Conservation (phyloP, 768 basidiomycete species). For the Suillus brevipes region DNA sequence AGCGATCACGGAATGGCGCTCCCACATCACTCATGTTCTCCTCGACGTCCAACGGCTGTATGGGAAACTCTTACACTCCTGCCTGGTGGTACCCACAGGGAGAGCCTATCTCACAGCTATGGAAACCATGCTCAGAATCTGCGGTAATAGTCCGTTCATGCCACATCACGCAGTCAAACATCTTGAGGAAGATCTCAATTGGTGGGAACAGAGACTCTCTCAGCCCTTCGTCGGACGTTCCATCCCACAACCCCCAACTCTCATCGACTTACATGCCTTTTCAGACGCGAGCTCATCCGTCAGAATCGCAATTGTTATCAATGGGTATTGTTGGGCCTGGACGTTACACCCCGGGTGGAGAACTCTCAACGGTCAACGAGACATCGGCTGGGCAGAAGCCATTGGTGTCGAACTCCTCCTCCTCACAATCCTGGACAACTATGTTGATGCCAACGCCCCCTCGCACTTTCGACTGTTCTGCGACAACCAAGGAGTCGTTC, state of each 20-base stretch:
- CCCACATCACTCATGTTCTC: constrained; percentile 25
- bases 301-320: constrained; percentile 33
- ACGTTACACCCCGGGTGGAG: constrained; percentile 32
- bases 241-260: constrained; percentile 27
- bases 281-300: constrained; percentile 37
- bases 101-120: constrained; percentile 42
- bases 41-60: constrained; percentile 37
- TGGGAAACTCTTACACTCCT: constrained; percentile 41
- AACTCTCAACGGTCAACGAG: constrained; percentile 18
- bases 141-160: constrained; percentile 30
- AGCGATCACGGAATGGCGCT: constrained; percentile 3
- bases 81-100: constrained; percentile 31
- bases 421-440: constrained; percentile 3
- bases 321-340: constrained; percentile 30
- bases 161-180: constrained; percentile 20
- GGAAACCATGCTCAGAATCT: constrained; percentile 36
- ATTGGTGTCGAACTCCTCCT: constrained; percentile 13
- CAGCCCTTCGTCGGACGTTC: constrained; percentile 11
- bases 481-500: no score
- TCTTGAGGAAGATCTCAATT: constrained; percentile 28
- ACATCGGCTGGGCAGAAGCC: constrained; percentile 47
- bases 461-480: no score
- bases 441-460: no score
- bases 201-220: constrained; percentile 33
- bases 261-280: constrained; percentile 35